These are phyloP conservation scores for Hygrocybe coccinea DNA, from an alignment of 768 basidiomycete genomes.

Conservation along the genomic window DNA sequence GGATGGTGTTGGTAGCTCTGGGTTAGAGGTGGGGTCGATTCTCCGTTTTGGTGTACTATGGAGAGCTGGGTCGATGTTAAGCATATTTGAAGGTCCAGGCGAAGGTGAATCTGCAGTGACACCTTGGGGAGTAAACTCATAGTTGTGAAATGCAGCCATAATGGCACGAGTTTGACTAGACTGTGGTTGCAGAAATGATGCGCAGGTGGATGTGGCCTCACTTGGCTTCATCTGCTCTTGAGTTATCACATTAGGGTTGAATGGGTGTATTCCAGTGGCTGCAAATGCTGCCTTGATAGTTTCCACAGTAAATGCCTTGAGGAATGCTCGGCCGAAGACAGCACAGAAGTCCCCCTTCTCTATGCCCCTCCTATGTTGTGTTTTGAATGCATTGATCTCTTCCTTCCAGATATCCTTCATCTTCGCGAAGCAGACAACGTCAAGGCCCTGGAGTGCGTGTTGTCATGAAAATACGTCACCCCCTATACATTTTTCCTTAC, in stretches of 20 bases:
- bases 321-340: constrained; percentile 19
- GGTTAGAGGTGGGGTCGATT: too few species aligned
- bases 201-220: constrained; percentile 14
- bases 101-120: neutral
- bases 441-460: constrained; percentile 41
- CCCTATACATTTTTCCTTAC: too few species aligned
- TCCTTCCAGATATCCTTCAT: constrained; percentile 26
- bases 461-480: too few species aligned
- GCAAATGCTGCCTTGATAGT: constrained; percentile 19
- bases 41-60: too few species aligned
- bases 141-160: neutral
- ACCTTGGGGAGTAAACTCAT: neutral
- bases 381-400: neutral
- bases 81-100: neutral
- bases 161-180: constrained; percentile 10
- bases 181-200: constrained; percentile 14
- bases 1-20: neutral
- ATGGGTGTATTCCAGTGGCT: constrained; percentile 22
- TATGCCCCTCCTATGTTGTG: neutral
- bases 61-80: neutral
- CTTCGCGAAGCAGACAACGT: constrained; percentile 40
- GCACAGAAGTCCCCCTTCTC: constrained; percentile 19
- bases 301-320: constrained; percentile 17
- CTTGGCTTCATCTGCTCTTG: constrained; percentile 22
- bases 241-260: constrained; percentile 20